Percentiles rank a stretch among this genome's conserved stretches.
Conservation (phyloP, 345 rosid genomes). For the Citropsis articulata region DNA sequence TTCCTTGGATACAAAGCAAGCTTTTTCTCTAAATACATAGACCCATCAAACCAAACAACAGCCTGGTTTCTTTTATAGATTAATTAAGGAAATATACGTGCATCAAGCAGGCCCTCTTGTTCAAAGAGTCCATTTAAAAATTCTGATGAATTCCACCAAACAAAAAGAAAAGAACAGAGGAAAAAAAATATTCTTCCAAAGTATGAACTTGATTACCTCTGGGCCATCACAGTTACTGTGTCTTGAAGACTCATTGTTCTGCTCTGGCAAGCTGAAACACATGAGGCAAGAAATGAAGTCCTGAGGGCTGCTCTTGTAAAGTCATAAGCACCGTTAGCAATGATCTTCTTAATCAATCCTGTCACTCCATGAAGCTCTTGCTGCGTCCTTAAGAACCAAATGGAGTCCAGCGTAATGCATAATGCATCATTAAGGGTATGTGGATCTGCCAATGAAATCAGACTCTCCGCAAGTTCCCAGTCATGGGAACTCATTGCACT, state of each 20-base stretch:
- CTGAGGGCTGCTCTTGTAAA: constrained; percentile 95
- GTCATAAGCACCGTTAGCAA: constrained; percentile 87
- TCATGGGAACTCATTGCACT: constrained; percentile 78
- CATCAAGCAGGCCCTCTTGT: background rate
- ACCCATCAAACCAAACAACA: background rate
- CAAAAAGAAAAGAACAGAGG: background rate
- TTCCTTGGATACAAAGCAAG: background rate
- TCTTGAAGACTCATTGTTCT: constrained; percentile 79
- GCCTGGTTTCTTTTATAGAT: background rate
- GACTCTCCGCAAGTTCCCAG: constrained; percentile 81
- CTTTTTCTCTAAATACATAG: background rate
- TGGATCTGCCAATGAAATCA: constrained; percentile 69
- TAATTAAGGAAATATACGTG: background rate
- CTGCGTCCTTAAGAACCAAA: constrained; percentile 84
- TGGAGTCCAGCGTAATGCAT: constrained; percentile 83
- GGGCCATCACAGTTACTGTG: constrained; percentile 90
- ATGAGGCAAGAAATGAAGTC: constrained; percentile 94
- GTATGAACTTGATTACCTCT: constrained; percentile 46
- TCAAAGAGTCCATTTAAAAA: background rate
- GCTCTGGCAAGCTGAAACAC: constrained; percentile 92
- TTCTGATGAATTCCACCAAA: background rate
- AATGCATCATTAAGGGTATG: constrained; percentile 84
- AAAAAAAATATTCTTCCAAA: background rate
- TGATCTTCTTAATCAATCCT: constrained; percentile 62
- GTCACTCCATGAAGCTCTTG: constrained; percentile 68